Percentiles rank a stretch among this genome's conserved stretches.
Evolutionary conservation across 108 stramenopile genomes (phyloP).

Genomic region (Skeletonema potamos): DNA sequence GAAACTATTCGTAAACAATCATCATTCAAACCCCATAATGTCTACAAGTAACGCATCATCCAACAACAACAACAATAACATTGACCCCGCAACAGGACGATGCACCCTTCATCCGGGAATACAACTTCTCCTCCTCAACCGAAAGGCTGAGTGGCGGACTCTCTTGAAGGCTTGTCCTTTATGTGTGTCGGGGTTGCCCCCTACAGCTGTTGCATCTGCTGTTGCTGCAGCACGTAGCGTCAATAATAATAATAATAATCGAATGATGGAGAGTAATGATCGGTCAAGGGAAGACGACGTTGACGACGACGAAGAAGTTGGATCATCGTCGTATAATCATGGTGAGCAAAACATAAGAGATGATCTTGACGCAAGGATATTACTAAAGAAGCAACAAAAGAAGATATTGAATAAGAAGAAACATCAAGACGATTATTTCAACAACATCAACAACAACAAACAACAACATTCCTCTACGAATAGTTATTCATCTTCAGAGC

Average conservation of each 20-base stretch:
- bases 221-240: background rate
- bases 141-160: slow-evolving; percentile 33
- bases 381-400: background rate
- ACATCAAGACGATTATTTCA: background rate
- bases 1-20: too few relatives aligned
- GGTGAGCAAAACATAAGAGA: background rate
- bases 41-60: too few relatives aligned
- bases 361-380: background rate
- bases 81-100: background rate
- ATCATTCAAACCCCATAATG: too few relatives aligned
- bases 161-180: slow-evolving; percentile 28
- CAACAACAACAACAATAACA: background rate
- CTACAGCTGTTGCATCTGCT: background rate
- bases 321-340: too few relatives aligned
- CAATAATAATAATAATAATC: background rate
- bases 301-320: too few relatives aligned
- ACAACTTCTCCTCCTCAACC: slow-evolving; percentile 14
- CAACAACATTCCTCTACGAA: background rate
- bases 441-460: background rate
- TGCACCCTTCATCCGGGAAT: slow-evolving; percentile 39
- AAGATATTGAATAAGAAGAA: background rate
- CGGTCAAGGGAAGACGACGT: background rate
- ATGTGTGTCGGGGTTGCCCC: slow-evolving; percentile 26
- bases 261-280: too few relatives aligned
- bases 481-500: background rate